Evolutionary conservation across 345 rosid genomes (phyloP).

Genomic region (Salix udensis): DNA sequence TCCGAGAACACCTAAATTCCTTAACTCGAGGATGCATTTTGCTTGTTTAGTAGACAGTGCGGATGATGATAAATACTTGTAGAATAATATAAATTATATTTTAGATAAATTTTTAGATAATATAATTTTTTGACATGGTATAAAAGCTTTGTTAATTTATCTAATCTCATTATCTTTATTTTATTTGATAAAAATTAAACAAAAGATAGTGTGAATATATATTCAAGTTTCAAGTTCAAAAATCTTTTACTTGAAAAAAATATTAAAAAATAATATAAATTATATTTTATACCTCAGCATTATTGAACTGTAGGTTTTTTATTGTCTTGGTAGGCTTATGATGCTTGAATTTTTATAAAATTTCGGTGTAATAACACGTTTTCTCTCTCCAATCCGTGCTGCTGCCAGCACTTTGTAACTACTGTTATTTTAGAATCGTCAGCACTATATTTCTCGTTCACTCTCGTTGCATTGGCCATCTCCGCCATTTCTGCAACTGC

Average conservation of each 20-base stretch:
- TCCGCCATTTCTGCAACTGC: background rate
- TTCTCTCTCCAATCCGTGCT: background rate
- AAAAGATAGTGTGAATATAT: fast-evolving
- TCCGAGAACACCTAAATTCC: background rate
- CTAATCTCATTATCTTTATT: fast-evolving
- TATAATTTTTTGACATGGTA: no score
- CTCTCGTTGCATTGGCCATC: background rate
- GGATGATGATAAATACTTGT: background rate
- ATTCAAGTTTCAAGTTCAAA: fast-evolving
- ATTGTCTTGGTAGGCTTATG: background rate
- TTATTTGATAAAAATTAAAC: no score
- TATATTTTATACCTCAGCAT: no score
- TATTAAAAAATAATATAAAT: no score
- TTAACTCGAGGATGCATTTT: background rate
- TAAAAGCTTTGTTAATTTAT: fast-evolving
- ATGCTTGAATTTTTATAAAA: background rate
- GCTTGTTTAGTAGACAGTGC: background rate
- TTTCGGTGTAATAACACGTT: no score
- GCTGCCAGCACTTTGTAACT: background rate
- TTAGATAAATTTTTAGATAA: fast-evolving
- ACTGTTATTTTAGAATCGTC: no score
- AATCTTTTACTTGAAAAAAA: no score
- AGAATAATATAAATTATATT: no score
- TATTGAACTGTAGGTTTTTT: no score
- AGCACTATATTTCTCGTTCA: background rate